Percentiles rank a stretch among this genome's conserved stretches.
phyloP scores from a whole-genome alignment of 768 basidiomycete species.

The Lactarius akahatsu region DNA sequence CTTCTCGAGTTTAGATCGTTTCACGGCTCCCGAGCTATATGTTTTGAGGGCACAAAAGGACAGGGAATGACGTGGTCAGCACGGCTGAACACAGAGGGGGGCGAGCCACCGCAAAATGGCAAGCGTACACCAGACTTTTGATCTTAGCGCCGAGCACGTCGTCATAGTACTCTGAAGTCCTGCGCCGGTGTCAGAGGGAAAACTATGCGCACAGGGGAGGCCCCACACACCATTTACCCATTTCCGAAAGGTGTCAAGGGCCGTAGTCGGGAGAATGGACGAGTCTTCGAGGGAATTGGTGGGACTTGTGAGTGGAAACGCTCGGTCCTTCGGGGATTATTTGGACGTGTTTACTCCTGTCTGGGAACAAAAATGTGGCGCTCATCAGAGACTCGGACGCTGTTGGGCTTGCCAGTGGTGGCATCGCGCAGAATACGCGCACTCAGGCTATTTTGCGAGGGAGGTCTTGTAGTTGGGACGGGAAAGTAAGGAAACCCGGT shows the following conservation, averaged over 20 bases:
- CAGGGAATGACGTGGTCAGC: slow-evolving; percentile 16
- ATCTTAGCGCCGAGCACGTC: slow-evolving; percentile 73
- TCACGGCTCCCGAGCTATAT: slow-evolving; percentile 67
- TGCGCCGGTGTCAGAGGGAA: slow-evolving; percentile 33
- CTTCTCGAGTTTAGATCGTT: slow-evolving; percentile 64
- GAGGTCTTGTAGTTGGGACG: neutral
- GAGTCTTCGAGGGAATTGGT: neutral
- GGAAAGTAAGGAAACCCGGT: neutral
- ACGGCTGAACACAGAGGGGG: neutral
- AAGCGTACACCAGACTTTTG: slow-evolving; percentile 70
- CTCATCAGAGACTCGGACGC: neutral
- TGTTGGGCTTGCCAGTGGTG: neutral
- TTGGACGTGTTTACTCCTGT: slow-evolving; percentile 18
- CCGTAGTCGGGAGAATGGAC: neutral
- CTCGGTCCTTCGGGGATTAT: neutral
- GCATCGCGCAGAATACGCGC: neutral
- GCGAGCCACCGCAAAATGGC: slow-evolving; percentile 16
- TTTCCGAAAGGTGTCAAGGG: slow-evolving; percentile 32
- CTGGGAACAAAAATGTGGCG: slow-evolving; percentile 4
- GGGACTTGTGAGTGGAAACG: neutral
- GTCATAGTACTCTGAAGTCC: slow-evolving; percentile 73
- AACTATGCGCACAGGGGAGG: slow-evolving; percentile 24
- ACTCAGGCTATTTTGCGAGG: neutral
- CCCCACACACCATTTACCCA: slow-evolving; percentile 68
- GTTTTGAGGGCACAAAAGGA: neutral